These are phyloP conservation scores for Emydomyces testavorans DNA, from an alignment of 2,329 filamentous ascomycete species.

Conservation along the genomic window DNA sequence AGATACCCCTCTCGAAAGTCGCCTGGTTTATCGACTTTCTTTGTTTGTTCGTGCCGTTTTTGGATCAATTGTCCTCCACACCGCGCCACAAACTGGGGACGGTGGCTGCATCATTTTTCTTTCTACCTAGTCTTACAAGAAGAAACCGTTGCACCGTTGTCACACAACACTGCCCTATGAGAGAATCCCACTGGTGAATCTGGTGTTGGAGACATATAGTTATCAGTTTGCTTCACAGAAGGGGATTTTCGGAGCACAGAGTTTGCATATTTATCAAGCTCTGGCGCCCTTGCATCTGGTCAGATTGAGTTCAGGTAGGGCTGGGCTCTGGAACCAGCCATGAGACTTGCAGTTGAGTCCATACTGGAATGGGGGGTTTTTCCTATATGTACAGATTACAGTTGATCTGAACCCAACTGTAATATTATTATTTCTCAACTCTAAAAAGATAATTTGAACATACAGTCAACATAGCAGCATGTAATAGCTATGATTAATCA, in stretches of 20 bases:
- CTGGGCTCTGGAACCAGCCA: not conserved
- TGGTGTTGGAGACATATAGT: not conserved
- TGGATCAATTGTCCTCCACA: not conserved
- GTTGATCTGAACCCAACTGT: too few species aligned
- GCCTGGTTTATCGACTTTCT: not conserved
- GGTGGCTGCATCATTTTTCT: not conserved
- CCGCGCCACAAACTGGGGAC: not conserved
- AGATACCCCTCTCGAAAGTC: not conserved
- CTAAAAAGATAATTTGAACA: too few species aligned
- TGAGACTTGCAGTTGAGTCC: not conserved
- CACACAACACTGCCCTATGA: too few species aligned
- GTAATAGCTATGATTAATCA: too few species aligned
- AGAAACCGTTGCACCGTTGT: not conserved
- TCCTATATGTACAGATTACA: too few species aligned
- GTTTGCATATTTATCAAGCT: not conserved
- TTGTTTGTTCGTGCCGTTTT: not conserved
- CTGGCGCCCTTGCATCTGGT: not conserved
- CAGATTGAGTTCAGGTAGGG: constrained; percentile 1
- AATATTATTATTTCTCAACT: too few species aligned
- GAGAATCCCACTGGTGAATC: too few species aligned
- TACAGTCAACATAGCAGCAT: too few species aligned
- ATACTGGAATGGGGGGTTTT: too few species aligned
- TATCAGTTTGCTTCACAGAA: not conserved
- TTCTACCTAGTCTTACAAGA: not conserved
- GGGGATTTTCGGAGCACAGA: not conserved